phyloP scores from a whole-genome alignment of 257 asterid species.

The Przewalskia tangutica region DNA sequence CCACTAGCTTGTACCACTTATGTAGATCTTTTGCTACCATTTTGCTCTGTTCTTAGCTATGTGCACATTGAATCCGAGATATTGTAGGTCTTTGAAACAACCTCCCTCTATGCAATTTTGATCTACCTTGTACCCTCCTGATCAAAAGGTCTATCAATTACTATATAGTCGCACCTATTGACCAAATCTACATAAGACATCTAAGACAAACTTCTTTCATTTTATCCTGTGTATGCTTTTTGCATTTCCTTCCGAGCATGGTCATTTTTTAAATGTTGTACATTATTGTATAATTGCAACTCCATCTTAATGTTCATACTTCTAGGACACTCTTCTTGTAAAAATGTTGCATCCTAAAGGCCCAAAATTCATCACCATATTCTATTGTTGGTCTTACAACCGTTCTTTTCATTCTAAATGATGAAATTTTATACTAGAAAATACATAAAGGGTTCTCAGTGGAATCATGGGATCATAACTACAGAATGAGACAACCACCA shows the following conservation, averaged over 20 bases:
- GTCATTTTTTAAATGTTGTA: background rate
- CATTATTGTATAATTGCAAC: background rate
- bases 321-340: background rate
- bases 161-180: background rate
- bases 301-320: background rate
- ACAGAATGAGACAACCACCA: background rate
- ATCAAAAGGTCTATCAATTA: background rate
- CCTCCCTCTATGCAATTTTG: background rate
- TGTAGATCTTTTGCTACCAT: background rate
- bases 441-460: background rate
- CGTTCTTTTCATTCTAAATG: background rate
- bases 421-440: background rate
- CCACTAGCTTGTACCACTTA: background rate
- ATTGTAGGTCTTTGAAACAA: background rate
- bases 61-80: background rate
- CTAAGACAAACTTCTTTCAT: background rate
- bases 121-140: background rate
- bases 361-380: background rate
- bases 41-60: background rate
- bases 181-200: background rate
- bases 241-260: background rate
- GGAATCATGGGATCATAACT: background rate
- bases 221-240: background rate
- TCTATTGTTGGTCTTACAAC: background rate
- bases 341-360: background rate